Conservation (phyloP, 1,284 basidiomycete genomes). For the Lentinula novae-zelandiae region DNA sequence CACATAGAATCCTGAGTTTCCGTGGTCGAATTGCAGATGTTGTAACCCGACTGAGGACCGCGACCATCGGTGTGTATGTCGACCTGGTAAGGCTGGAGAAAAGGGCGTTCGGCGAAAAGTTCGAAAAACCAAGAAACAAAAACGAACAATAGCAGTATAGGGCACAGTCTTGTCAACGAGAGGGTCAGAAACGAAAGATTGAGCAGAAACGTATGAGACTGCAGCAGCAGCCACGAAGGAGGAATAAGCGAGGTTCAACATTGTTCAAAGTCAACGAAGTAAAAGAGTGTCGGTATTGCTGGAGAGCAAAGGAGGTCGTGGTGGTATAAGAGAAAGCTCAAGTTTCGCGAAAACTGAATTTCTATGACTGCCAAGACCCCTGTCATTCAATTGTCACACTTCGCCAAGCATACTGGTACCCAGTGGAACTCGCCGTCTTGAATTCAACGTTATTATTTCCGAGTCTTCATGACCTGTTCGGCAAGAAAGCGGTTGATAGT, state of each 20-base stretch:
- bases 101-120: neutral
- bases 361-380: slow-evolving; percentile 1
- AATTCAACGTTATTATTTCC: neutral
- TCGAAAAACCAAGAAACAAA: too few species aligned
- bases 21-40: slow-evolving; percentile 47
- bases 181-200: slow-evolving; percentile 20
- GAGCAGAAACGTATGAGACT: slow-evolving; percentile 13
- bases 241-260: slow-evolving; percentile 9
- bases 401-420: neutral
- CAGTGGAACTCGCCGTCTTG: neutral
- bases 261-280: neutral
- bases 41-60: slow-evolving; percentile 38
- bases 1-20: slow-evolving; percentile 37
- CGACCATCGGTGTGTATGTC: slow-evolving; percentile 35
- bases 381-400: neutral
- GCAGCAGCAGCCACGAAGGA: slow-evolving; percentile 6
- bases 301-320: slow-evolving; percentile 1
- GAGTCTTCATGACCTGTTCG: neutral
- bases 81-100: slow-evolving; percentile 29
- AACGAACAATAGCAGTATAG: slow-evolving; percentile 16
- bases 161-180: slow-evolving; percentile 20
- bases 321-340: neutral
- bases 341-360: neutral
- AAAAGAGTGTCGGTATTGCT: slow-evolving; percentile 5
- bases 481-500: too few species aligned